phyloP scores from a whole-genome alignment of 2,329 filamentous ascomycete species.

The Botryotinia convoluta region DNA sequence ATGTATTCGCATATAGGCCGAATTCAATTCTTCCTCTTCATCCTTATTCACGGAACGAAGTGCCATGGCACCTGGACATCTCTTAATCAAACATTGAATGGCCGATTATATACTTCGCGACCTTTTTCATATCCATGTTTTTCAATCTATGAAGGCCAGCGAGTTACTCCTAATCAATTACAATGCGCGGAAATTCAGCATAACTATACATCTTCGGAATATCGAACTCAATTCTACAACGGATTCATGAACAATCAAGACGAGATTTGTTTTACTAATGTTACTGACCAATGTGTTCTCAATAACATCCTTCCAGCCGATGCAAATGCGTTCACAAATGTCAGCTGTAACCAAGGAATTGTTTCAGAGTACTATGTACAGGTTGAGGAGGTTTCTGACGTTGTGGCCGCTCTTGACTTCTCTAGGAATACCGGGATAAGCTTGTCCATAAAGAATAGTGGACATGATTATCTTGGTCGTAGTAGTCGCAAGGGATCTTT shows the following conservation, averaged over 20 bases:
- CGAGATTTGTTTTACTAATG: constrained; percentile 34
- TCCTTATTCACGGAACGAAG: neutral
- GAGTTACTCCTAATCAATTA: constrained; percentile 24
- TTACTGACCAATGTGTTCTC: constrained; percentile 35
- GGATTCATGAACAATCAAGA: constrained; percentile 36
- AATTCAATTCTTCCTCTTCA: neutral
- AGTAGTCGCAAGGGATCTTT: constrained; percentile 25
- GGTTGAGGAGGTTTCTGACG: constrained; percentile 40
- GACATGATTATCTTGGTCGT: constrained; percentile 33
- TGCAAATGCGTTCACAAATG: constrained; percentile 25
- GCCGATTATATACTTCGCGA: constrained; percentile 26
- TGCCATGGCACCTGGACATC: constrained; percentile 13
- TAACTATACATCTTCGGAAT: constrained; percentile 34
- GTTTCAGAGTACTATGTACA: constrained; percentile 25
- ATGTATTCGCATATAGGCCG: neutral
- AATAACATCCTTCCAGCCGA: constrained; percentile 31
- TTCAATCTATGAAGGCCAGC: constrained; percentile 32
- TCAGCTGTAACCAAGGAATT: constrained; percentile 26
- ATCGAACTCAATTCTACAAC: constrained; percentile 28
- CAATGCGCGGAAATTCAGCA: constrained; percentile 31
- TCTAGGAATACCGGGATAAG: constrained; percentile 43
- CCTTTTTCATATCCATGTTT: constrained; percentile 38
- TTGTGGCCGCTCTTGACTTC: constrained; percentile 45
- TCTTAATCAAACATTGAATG: constrained; percentile 29
- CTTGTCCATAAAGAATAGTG: constrained; percentile 38